Conservation (phyloP, 208 protist species). For the Phytomonas serpens region DNA sequence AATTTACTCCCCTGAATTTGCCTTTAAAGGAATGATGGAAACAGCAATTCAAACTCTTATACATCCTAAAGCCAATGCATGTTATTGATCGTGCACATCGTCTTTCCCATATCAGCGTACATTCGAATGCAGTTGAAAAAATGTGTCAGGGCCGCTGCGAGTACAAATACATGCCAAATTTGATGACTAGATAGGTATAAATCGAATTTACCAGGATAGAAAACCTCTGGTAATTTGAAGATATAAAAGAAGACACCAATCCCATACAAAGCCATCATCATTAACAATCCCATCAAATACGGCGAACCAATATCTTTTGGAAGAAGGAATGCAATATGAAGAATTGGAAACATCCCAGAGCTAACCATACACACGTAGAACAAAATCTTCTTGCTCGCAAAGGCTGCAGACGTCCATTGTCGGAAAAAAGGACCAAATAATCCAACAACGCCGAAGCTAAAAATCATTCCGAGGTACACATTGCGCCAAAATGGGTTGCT, state of each 20-base stretch:
- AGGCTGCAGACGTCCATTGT: constrained; percentile 55
- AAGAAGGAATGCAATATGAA: constrained; percentile 49
- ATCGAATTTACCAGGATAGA: constrained; percentile 67
- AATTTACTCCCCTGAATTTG: constrained; percentile 9
- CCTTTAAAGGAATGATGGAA: neutral
- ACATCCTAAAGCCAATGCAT: neutral
- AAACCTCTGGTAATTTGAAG: constrained; percentile 65
- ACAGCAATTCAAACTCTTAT: neutral
- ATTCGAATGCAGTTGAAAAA: constrained; percentile 64
- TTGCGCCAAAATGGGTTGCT: constrained; percentile 60
- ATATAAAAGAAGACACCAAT: constrained; percentile 76
- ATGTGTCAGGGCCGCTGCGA: constrained; percentile 63
- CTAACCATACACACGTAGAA: constrained; percentile 76
- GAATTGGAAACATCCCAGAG: constrained; percentile 50
- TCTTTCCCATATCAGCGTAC: constrained; percentile 35
- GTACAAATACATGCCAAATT: constrained; percentile 78
- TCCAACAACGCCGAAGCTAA: constrained; percentile 56
- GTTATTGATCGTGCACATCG: constrained; percentile 20
- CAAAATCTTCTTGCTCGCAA: constrained; percentile 40
- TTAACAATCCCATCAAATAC: constrained; percentile 40
- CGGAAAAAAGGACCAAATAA: constrained; percentile 70
- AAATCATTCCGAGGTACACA: constrained; percentile 67
- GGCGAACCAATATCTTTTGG: constrained; percentile 29
- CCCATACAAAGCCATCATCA: constrained; percentile 67
- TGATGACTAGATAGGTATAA: constrained; percentile 63